These are phyloP conservation scores for Linnemannia exigua DNA, from an alignment of 192 early-diverging fungal genomes.

Conservation along the genomic window DNA sequence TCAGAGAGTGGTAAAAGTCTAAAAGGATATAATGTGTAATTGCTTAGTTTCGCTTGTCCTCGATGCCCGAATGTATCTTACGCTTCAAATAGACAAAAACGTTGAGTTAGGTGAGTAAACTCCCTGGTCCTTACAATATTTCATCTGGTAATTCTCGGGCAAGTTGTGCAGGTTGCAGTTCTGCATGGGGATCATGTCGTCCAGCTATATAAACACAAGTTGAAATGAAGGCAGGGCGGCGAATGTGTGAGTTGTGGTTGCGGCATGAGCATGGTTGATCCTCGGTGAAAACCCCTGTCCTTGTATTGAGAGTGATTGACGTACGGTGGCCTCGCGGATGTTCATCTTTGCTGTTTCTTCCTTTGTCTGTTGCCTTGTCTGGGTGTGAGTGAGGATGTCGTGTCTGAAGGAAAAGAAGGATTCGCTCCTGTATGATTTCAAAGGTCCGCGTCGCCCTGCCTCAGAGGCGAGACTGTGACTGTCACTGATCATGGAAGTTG, in stretches of 20 bases:
- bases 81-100: not conserved
- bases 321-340: constrained; percentile 80
- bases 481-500: not conserved
- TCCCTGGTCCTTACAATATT: constrained; percentile 84
- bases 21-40: not conserved
- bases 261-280: not conserved
- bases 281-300: not conserved
- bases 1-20: constrained; percentile 85
- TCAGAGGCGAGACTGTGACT: not conserved
- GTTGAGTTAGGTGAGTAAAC: not conserved
- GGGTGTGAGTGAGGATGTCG: not conserved
- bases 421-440: no score
- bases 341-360: constrained; percentile 71
- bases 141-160: constrained; percentile 99
- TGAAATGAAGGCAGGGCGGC: not conserved
- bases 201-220: constrained; percentile 63
- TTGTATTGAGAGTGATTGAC: not conserved
- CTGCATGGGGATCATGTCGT: constrained; percentile 95
- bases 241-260: no score
- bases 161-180: constrained; percentile 97
- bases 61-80: not conserved
- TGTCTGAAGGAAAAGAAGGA: no score
- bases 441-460: not conserved
- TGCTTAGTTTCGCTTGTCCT: no score
- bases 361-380: no score